Conservation (phyloP, 192 early-diverging fungal species). For the Umbelopsis isabellina region DNA sequence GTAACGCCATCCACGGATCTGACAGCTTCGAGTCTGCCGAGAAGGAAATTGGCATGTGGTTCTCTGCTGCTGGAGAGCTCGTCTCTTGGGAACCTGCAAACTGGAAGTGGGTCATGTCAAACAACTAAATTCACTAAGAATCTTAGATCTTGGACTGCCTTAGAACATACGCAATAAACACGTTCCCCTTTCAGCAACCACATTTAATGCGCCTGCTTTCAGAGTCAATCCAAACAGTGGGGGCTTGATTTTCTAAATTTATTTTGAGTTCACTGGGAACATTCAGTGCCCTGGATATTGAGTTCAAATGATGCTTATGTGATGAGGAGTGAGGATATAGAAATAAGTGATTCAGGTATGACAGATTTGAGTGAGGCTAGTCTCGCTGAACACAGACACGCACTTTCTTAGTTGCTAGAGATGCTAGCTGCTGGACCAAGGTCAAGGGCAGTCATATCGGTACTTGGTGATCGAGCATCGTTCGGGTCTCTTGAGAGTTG, state of each 20-base stretch:
- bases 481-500: background rate
- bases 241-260: too few species aligned
- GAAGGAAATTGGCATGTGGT: conserved; percentile 82
- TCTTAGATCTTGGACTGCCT: too few species aligned
- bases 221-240: background rate
- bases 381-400: background rate
- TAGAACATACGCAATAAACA: too few species aligned
- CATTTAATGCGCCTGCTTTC: too few species aligned
- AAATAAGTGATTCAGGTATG: background rate
- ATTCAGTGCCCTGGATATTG: too few species aligned
- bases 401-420: background rate
- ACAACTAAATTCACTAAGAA: conserved; percentile 55
- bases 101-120: conserved; percentile 68
- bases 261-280: too few species aligned
- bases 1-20: conserved; percentile 88
- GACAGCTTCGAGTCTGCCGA: conserved; percentile 83
- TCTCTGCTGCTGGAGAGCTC: conserved; percentile 63
- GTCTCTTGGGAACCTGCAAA: conserved; percentile 62
- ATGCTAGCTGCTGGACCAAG: background rate
- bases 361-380: background rate
- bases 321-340: background rate
- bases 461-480: background rate
- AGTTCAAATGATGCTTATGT: too few species aligned
- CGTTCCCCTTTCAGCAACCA: too few species aligned
- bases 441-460: background rate